Base-by-base conservation (phyloP, 768 basidiomycete species). In the Suillus clintonianus region DNA sequence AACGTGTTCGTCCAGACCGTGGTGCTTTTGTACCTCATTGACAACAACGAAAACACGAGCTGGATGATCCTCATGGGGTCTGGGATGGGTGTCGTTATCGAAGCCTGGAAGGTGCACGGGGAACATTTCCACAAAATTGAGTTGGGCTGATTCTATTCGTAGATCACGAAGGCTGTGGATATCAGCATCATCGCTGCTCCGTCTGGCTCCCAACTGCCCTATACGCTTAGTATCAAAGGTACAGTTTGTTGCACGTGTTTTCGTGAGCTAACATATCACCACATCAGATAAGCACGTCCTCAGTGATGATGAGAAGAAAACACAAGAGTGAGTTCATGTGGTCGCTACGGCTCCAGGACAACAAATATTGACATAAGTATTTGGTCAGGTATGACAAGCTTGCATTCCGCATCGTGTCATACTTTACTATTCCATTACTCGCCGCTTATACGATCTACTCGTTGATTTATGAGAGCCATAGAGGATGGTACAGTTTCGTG, bases 51-150 rank as follows among this genome's bases (percentile, higher is more conserved):
- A 60, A 92, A 98, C 74, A 99, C 97, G 36, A 94, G 90, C 70
- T 97, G 94, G 91, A 98, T 98, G 94, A 98, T 99, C 75, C 84
- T 98, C 30, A 85, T 95, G 75, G 89, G 91, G 5, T 93, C 91
- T 61, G 93, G 92, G 11, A 85, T 88, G 74, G 91, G 93, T 48
- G 84, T 92, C 48, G 68, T 92, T 36, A 87, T 94, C 62, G 97
- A 98, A 77, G 95, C 93, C 2, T 98, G 95, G 96, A 98, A 98
- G 89, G 90, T 88, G 63, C 61, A 80, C 42, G 27, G 32, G 48
- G 68, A 61, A 62, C 51, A 59, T 63, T 59, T 1, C 24, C 37
- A 27, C 17, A 59, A n/a, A 34, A 32, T 65, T 36, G 60, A 24
- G 24, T 30, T 41, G 24, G 27, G 39, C 56, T 57, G 14, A 57